Conservation (phyloP, 441 rosid species). For the Adansonia rubrostipa region DNA sequence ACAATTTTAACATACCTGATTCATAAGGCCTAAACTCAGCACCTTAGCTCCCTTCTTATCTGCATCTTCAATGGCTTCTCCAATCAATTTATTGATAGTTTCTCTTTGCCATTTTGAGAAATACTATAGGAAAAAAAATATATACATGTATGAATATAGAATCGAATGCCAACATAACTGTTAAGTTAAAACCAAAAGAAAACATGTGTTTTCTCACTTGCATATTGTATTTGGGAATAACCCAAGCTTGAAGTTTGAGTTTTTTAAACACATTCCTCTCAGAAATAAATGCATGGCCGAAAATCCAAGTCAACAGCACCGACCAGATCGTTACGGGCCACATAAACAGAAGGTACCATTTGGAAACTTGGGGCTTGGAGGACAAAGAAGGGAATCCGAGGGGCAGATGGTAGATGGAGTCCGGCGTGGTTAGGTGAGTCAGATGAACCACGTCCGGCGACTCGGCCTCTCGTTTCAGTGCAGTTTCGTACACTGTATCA, state of each 20-base stretch:
- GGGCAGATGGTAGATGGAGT: conserved; percentile 56
- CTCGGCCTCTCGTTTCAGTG: conserved; percentile 44
- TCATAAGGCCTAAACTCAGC: conserved; percentile 58
- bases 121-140: conserved; percentile 31
- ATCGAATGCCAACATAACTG: not conserved
- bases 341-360: conserved; percentile 37
- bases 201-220: conserved; percentile 36
- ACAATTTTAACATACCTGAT: conserved; percentile 51
- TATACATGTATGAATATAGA: not conserved
- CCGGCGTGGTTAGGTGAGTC: conserved; percentile 55
- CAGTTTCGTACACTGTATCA: conserved; percentile 42
- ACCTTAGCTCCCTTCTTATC: conserved; percentile 54
- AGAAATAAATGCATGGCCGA: conserved; percentile 38
- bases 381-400: conserved; percentile 57
- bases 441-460: conserved; percentile 51
- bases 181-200: not conserved
- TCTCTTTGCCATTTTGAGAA: conserved; percentile 31
- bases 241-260: conserved; percentile 56
- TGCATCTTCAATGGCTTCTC: conserved; percentile 57
- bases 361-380: conserved; percentile 48
- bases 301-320: conserved; percentile 32
- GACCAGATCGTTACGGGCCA: conserved; percentile 49
- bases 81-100: conserved; percentile 50
- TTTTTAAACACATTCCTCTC: conserved; percentile 50
- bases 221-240: conserved; percentile 46